Evolutionary conservation across 495 filamentous ascomycete genomes (phyloP).

Genomic region (Parmelia sp.): DNA sequence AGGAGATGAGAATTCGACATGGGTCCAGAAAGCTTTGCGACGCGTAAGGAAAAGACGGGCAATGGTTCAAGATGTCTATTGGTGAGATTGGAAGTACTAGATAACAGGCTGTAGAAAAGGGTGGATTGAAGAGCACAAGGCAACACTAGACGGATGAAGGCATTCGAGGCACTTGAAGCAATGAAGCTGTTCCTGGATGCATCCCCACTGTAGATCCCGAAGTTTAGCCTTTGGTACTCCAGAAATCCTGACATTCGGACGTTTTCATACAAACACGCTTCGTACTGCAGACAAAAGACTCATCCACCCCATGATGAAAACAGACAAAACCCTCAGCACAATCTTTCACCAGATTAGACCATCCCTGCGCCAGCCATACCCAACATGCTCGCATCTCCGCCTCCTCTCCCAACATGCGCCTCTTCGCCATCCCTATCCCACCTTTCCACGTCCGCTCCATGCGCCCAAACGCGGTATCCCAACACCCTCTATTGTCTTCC

Average conservation of each 20-base stretch:
- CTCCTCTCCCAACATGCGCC: slow-evolving; percentile 8
- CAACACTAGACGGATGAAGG: not conserved
- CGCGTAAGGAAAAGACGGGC: not conserved
- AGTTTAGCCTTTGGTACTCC: too few species aligned
- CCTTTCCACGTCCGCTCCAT: not conserved
- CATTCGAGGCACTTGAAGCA: not conserved
- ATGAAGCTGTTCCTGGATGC: slow-evolving; percentile 8
- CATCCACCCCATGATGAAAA: slow-evolving; percentile 20
- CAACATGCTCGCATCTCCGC: not conserved
- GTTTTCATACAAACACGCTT: too few species aligned
- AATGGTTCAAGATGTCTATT: not conserved
- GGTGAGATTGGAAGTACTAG: not conserved
- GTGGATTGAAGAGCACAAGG: not conserved
- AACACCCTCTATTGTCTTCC: not conserved
- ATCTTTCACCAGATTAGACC: slow-evolving; percentile 9
- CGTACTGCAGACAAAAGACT: too few species aligned
- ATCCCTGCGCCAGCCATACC: not conserved
- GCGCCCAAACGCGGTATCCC: not conserved
- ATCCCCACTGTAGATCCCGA: slow-evolving; percentile 4
- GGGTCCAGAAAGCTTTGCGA: not conserved
- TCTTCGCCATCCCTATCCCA: slow-evolving; percentile 25
- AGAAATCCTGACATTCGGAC: too few species aligned
- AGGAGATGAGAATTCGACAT: not conserved
- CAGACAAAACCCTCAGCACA: slow-evolving; percentile 11
- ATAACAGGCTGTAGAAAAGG: not conserved